Conservation (phyloP, 331 rosid genomes). For the Phaseolus coccineus region DNA sequence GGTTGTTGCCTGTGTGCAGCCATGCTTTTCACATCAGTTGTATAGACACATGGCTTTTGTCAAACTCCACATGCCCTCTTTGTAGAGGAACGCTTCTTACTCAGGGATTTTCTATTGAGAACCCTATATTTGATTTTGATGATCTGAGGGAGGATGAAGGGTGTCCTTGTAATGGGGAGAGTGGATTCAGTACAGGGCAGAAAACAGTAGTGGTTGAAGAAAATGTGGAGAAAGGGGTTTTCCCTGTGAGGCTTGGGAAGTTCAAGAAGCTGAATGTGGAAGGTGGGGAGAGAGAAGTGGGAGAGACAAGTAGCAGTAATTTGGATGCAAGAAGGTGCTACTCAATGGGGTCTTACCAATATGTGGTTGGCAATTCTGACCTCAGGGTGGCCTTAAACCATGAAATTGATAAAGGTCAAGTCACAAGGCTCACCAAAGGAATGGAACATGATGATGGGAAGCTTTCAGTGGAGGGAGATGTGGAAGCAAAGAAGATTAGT, state of each 20-base stretch:
- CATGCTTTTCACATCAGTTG: slow-evolving; percentile 95
- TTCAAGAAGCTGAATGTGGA: slow-evolving; percentile 67
- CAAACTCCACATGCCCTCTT: slow-evolving; percentile 95
- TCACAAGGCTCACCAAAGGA: slow-evolving; percentile 49
- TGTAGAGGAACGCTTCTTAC: slow-evolving; percentile 83
- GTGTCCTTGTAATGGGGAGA: slow-evolving; percentile 60
- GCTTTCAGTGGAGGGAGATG: slow-evolving; percentile 60
- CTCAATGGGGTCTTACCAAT: slow-evolving; percentile 97
- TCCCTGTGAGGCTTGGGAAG: slow-evolving; percentile 91
- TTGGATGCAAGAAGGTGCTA: slow-evolving; percentile 96
- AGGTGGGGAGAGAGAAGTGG: slow-evolving; percentile 64
- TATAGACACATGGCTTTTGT: slow-evolving; percentile 97
- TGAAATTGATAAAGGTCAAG: slow-evolving; percentile 45
- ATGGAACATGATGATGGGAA: slow-evolving; percentile 51
- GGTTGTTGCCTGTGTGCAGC: slow-evolving; percentile 94
- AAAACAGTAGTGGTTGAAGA: slow-evolving; percentile 77
- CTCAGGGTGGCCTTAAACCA: slow-evolving; percentile 71
- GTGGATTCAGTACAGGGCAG: slow-evolving; percentile 56
- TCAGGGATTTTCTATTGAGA: slow-evolving; percentile 70
- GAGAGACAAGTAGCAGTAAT: slow-evolving; percentile 91
- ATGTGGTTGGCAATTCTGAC: slow-evolving; percentile 75
- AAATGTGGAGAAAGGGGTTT: slow-evolving; percentile 67
- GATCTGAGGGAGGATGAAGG: slow-evolving; percentile 83
- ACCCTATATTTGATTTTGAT: slow-evolving; percentile 83
- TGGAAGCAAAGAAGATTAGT: slow-evolving; percentile 82